Percentiles rank a stretch among this genome's conserved stretches.
These are phyloP conservation scores for Xylariales sp. DNA, from an alignment of 2,329 filamentous ascomycete genomes.

Conservation along the genomic window DNA sequence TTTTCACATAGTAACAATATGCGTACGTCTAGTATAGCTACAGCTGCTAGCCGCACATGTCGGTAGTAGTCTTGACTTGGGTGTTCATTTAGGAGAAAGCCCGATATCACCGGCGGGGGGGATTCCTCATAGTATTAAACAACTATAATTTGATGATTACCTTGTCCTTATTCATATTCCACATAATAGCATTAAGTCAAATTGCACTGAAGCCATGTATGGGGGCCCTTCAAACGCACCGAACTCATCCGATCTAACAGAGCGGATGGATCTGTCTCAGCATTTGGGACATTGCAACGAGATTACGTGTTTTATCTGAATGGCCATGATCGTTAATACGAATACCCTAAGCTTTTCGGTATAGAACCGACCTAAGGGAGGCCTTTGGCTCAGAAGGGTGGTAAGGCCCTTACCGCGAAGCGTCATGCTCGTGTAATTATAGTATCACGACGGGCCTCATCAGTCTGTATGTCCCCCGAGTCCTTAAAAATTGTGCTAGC, in stretches of 20 bases:
- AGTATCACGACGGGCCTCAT: neutral
- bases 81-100: neutral
- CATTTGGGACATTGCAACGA: constrained; percentile 49
- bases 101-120: neutral
- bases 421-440: constrained; percentile 27
- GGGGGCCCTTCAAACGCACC: neutral
- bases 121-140: neutral
- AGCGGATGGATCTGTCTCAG: constrained; percentile 30
- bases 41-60: neutral
- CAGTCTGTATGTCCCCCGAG: neutral
- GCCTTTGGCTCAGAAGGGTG: constrained; percentile 48
- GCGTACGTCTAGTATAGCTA: neutral
- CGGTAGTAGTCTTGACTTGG: no score
- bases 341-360: constrained; percentile 41
- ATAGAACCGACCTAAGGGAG: constrained; percentile 49
- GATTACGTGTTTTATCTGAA: constrained; percentile 44
- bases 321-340: constrained; percentile 47
- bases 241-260: constrained; percentile 33
- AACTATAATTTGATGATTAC: neutral
- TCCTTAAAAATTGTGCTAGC: neutral
- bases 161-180: neutral
- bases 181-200: neutral
- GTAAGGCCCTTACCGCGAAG: constrained; percentile 39
- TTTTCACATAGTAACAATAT: neutral
- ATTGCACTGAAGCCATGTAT: neutral